phyloP scores from a whole-genome alignment of 768 basidiomycete species.

The Phlebiopsis gigantea region DNA sequence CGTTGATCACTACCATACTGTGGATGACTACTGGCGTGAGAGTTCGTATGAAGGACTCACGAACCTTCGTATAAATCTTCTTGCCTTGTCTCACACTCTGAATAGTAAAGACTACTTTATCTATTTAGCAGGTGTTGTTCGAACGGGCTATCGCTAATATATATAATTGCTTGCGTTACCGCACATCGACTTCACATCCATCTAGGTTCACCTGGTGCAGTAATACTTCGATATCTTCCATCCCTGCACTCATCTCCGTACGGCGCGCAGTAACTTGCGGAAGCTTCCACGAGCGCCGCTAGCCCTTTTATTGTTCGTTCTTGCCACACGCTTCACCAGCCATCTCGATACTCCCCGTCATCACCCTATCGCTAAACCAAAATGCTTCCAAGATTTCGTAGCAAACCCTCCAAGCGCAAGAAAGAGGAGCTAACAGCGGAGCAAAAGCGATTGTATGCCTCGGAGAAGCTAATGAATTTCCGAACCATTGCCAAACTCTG shows the following conservation, averaged over 20 bases:
- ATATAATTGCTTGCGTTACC: no score
- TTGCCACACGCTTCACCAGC: background rate
- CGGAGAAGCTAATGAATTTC: slow-evolving; percentile 51
- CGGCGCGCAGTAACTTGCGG: background rate
- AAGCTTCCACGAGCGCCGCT: background rate
- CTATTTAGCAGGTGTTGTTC: no score
- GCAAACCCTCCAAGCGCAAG: background rate
- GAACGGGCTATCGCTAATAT: no score
- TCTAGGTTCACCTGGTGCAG: no score
- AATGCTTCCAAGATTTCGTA: background rate
- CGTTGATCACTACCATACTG: slow-evolving; percentile 49
- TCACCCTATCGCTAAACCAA: background rate
- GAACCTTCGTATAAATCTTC: slow-evolving; percentile 36
- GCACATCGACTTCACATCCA: no score
- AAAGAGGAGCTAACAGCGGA: slow-evolving; percentile 8
- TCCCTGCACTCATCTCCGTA: background rate
- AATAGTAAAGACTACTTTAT: no score
- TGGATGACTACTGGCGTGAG: slow-evolving; percentile 39
- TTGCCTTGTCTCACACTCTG: no score
- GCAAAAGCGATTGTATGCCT: slow-evolving; percentile 44
- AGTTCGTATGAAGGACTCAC: slow-evolving; percentile 35
- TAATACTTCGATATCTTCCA: no score
- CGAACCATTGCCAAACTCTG: slow-evolving; percentile 46
- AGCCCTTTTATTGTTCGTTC: background rate
- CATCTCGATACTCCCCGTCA: background rate